Base-by-base conservation (phyloP, 202 grass and related monocot genomes). In the Zoysia matrella region DNA sequence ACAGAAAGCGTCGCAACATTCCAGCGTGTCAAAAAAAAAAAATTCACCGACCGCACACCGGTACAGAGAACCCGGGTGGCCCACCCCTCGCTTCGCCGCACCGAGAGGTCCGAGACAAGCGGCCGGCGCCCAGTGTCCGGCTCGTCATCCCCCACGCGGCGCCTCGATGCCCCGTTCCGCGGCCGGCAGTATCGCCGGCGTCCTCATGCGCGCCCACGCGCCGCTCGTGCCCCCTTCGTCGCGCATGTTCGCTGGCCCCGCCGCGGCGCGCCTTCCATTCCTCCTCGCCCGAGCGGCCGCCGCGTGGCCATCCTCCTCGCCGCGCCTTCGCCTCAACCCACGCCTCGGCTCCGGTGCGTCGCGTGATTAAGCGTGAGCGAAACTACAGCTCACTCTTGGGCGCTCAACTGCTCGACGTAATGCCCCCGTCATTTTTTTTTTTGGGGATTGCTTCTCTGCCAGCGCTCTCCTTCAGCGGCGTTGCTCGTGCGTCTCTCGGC, bases 371-470 rank as follows among this genome's bases (percentile, higher is more conserved):
- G 48, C 39, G 2, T 7, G 9, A 39, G 39, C 39, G 39, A 30
- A 80, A 11, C 42, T 39, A 0, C 55, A 4, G 12, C 45, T 12
- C 15, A 9, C 63, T 36, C 30, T 5, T 1, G 42, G 9, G 46
- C 9, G 67, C 43, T 42, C 71, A 43, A 30, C 84, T 84, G 69
- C 73, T 84, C 82, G 84, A 71, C 67, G 68, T 84, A 74, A 89
- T 81, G 51, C 78, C 47, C 52, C 11, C 1, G 18, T 47, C 4
- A 43, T 39, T 65, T 16, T 5, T 54, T 54, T 60, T 51, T 4
- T 16, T 54, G 30, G 30, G 45, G 45, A 46, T 66, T 65, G 41
- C 45, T 60, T 48, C 66, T 57, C 65, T 71, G 81, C 48, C 50
- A 88, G 78, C 62, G 39, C 78, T 69, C 52, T 81, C 66, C 65